Evolutionary conservation across 1,139 yeast genomes (phyloP).

Genomic region (Yamadazyma blattariae): DNA sequence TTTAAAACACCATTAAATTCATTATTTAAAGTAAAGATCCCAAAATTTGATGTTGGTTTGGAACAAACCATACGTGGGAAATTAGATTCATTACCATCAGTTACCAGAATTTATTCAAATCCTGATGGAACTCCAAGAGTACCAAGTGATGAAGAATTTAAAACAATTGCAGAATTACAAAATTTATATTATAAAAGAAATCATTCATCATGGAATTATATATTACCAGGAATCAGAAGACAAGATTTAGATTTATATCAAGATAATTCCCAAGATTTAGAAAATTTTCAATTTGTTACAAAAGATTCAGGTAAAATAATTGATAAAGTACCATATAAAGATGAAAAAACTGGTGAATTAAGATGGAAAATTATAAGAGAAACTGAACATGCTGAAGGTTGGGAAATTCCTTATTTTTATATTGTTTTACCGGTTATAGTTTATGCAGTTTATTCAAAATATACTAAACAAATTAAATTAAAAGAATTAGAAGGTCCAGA

Average conservation of each 20-base stretch:
- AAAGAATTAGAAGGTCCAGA: constrained; percentile 52
- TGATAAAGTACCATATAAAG: constrained; percentile 83
- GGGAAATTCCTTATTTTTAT: constrained; percentile 76
- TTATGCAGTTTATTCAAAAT: constrained; percentile 43
- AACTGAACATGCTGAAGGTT: constrained; percentile 74
- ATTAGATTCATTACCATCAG: constrained; percentile 50
- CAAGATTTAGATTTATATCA: constrained; percentile 58
- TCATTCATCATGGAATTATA: constrained; percentile 59
- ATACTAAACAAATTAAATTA: constrained; percentile 43
- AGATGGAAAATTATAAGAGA: constrained; percentile 80
- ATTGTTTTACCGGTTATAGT: constrained; percentile 63
- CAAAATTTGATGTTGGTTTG: constrained; percentile 38
- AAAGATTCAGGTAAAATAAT: constrained; percentile 67
- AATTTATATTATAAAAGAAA: constrained; percentile 58
- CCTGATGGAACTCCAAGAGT: constrained; percentile 76
- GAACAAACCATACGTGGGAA: constrained; percentile 44
- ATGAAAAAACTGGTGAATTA: constrained; percentile 72
- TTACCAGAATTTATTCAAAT: constrained; percentile 63
- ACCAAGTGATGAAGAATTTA: constrained; percentile 70
- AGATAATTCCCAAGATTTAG: constrained; percentile 64
- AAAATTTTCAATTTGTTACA: constrained; percentile 56
- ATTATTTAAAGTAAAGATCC: constrained; percentile 37
- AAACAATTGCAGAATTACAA: constrained; percentile 71
- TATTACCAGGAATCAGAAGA: constrained; percentile 50
- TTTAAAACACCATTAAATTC: constrained; percentile 42